Percentiles rank a stretch among this genome's conserved stretches.
phyloP scores from a whole-genome alignment of 73 alveolate genomes.

The Tetrahymena borealis region DNA sequence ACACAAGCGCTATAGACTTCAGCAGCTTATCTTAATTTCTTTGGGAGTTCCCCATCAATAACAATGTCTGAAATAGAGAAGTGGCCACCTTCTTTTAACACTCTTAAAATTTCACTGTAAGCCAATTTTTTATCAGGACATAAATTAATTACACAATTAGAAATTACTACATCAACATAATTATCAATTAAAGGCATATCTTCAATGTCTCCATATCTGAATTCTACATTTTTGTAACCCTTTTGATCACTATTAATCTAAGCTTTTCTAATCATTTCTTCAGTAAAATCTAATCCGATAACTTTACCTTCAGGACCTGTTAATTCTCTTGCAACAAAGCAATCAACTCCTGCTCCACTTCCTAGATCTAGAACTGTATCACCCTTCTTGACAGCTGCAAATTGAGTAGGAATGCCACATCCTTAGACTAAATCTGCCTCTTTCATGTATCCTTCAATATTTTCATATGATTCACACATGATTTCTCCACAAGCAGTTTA shows the following conservation, averaged over 20 bases:
- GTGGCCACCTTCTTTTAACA: constrained; percentile 73
- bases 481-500: no score
- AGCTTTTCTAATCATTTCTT: constrained; percentile 67
- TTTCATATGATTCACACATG: constrained; percentile 12
- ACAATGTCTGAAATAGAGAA: constrained; percentile 73
- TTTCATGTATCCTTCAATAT: constrained; percentile 8
- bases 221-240: constrained; percentile 57
- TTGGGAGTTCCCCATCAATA: constrained; percentile 72
- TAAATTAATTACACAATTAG: constrained; percentile 78
- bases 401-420: constrained; percentile 52
- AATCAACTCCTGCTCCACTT: constrained; percentile 87
- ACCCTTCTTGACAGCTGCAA: constrained; percentile 47
- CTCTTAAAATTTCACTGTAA: constrained; percentile 57
- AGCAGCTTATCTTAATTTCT: constrained; percentile 51
- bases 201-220: constrained; percentile 71
- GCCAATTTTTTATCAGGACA: constrained; percentile 59
- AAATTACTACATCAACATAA: constrained; percentile 67
- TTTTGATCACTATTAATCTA: constrained; percentile 57
- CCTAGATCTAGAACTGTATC: constrained; percentile 73
- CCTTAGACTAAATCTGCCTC: constrained; percentile 55
- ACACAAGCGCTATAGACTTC: constrained; percentile 75
- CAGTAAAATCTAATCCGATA: constrained; percentile 80
- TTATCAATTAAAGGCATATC: constrained; percentile 63
- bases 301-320: constrained; percentile 76
- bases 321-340: constrained; percentile 60